Conservation (phyloP, 2,329 filamentous ascomycete genomes). For the Hypoxylon sp. region DNA sequence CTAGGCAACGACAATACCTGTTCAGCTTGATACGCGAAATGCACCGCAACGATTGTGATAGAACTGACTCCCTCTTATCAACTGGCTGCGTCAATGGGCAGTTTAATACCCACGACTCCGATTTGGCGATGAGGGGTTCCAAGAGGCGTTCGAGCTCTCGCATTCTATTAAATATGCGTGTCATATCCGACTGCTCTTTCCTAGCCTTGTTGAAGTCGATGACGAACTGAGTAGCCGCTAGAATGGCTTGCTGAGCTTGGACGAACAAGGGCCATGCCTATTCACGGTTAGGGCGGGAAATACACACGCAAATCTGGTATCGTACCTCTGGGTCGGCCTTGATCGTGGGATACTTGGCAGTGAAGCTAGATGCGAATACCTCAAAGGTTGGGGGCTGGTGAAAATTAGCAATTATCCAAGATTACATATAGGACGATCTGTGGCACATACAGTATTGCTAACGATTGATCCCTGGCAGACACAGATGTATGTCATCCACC, state of each 20-base stretch:
- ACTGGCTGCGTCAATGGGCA: conserved; percentile 54
- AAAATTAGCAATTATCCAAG: conserved; percentile 16
- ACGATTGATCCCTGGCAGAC: conserved; percentile 66
- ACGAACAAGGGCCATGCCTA: conserved; percentile 61
- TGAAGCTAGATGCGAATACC: conserved; percentile 60
- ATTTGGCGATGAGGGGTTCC: conserved; percentile 55
- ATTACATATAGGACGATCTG: background rate
- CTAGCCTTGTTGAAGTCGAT: conserved; percentile 61
- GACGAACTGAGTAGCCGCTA: conserved; percentile 62
- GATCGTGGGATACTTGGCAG: conserved; percentile 59
- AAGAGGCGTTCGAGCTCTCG: conserved; percentile 57
- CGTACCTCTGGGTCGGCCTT: conserved; percentile 58
- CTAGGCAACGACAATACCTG: conserved; percentile 52
- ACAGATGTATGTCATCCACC: conserved; percentile 69
- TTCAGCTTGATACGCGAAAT: conserved; percentile 66
- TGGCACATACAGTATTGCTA: conserved; percentile 60
- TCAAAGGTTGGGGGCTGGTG: conserved; percentile 59
- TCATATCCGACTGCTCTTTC: conserved; percentile 56
- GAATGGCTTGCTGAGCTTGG: conserved; percentile 62
- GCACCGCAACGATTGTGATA: conserved; percentile 60
- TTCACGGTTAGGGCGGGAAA: conserved; percentile 34
- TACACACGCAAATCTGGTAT: background rate
- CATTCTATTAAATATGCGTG: conserved; percentile 58
- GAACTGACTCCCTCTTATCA: conserved; percentile 56
- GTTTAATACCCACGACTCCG: conserved; percentile 54